A percentile compares a stretch with the other conserved stretches of the same genome.
Evolutionary conservation across 1,139 yeast species (phyloP).

Genomic region (Kodamaea arcana): DNA sequence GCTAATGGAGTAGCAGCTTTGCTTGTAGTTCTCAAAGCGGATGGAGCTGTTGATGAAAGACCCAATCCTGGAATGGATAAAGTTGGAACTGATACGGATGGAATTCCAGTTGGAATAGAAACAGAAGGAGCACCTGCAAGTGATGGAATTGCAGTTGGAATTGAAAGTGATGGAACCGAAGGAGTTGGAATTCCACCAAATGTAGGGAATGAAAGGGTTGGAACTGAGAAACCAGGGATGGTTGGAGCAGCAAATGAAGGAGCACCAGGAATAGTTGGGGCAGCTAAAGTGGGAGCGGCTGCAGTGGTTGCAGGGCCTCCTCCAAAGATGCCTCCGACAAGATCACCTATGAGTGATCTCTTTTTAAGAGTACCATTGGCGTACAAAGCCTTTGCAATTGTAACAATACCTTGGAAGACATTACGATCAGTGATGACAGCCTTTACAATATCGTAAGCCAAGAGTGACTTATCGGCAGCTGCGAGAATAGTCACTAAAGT

Average conservation of each 20-base stretch:
- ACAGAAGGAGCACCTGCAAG: slow-evolving; percentile 1
- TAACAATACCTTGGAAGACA: slow-evolving; percentile 19
- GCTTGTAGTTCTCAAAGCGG: neutral
- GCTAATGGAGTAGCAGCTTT: slow-evolving; percentile 1
- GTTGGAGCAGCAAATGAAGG: slow-evolving; percentile 1
- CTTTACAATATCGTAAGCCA: slow-evolving; percentile 27
- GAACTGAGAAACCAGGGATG: neutral
- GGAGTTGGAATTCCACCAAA: neutral
- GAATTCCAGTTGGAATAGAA: neutral
- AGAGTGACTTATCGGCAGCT: slow-evolving; percentile 24
- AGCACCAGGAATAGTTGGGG: slow-evolving; percentile 2
- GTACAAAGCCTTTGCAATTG: slow-evolving; percentile 15
- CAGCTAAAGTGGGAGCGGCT: slow-evolving; percentile 1
- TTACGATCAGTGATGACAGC: slow-evolving; percentile 20
- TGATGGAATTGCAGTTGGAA: neutral
- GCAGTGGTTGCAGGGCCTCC: slow-evolving; percentile 5
- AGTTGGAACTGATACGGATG: neutral
- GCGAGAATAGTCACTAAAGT: slow-evolving; percentile 19
- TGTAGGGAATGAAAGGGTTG: slow-evolving; percentile 1
- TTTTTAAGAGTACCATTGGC: slow-evolving; percentile 10
- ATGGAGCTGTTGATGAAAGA: neutral
- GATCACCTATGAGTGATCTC: slow-evolving; percentile 4
- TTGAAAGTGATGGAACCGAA: neutral
- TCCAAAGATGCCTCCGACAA: slow-evolving; percentile 2
- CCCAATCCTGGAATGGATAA: neutral